Conservation (phyloP, 1,284 basidiomycete species). For the Ceratobasidium sp. region DNA sequence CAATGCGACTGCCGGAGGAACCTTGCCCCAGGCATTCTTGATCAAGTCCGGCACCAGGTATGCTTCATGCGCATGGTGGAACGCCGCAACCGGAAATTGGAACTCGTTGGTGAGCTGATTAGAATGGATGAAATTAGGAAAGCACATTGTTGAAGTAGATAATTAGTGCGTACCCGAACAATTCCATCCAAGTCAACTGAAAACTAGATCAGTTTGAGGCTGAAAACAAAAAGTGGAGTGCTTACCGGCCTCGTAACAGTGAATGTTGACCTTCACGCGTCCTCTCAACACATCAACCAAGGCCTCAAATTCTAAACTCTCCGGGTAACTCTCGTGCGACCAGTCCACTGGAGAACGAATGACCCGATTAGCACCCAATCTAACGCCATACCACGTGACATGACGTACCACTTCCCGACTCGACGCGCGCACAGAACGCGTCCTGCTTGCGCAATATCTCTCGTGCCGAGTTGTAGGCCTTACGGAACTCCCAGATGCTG, state of each 20-base stretch:
- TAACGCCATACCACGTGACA: background rate
- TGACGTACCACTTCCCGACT: conserved; percentile 57
- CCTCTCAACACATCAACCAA: conserved; percentile 88
- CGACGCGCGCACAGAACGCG: conserved; percentile 69
- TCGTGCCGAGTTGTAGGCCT: conserved; percentile 74
- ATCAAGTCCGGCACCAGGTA: conserved; percentile 84
- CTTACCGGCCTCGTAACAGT: conserved; percentile 73
- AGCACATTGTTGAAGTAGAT: conserved; percentile 33
- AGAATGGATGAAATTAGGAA: conserved; percentile 44
- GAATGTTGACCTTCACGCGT: conserved; percentile 79
- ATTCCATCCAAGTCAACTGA: conserved; percentile 78
- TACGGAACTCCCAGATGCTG: conserved; percentile 66
- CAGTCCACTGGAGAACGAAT: conserved; percentile 60
- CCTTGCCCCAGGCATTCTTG: conserved; percentile 72
- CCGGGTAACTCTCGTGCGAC: conserved; percentile 71
- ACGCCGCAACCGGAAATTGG: conserved; percentile 80
- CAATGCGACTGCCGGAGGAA: conserved; percentile 75
- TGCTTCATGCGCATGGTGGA: conserved; percentile 89
- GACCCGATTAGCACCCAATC: background rate
- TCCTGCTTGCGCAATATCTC: conserved; percentile 81
- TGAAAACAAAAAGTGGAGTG: background rate
- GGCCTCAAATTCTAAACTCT: conserved; percentile 83
- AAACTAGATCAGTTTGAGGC: background rate
- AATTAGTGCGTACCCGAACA: conserved; percentile 64
- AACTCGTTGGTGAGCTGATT: conserved; percentile 81